These are phyloP conservation scores for Acanthamoeba healyi DNA, from an alignment of 208 protist species.

Conservation along the genomic window DNA sequence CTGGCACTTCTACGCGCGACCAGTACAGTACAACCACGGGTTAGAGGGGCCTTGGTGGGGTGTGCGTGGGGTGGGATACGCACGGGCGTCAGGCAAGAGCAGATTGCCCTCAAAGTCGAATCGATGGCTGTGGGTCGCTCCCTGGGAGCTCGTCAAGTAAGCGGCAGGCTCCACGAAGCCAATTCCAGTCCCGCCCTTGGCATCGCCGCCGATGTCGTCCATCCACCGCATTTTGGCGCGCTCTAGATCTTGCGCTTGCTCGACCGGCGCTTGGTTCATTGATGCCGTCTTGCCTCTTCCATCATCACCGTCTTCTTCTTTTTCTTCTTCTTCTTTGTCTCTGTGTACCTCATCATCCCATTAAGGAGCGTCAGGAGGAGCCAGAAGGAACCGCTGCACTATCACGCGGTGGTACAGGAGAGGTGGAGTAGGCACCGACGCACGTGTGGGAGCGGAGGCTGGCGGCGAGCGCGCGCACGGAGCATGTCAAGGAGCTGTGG, in stretches of 20 bases:
- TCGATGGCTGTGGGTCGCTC: neutral
- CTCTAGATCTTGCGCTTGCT: neutral
- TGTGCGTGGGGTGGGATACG: neutral
- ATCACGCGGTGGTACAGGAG: too few relatives aligned
- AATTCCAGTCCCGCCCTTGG: neutral
- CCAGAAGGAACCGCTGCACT: too few relatives aligned
- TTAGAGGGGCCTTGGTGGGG: too few relatives aligned
- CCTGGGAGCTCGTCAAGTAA: too few relatives aligned
- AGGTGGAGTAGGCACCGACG: too few relatives aligned
- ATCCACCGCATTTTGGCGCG: constrained; percentile 15
- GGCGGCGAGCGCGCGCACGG: neutral
- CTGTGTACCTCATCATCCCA: too few relatives aligned
- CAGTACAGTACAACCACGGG: too few relatives aligned
- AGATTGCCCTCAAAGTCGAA: constrained; percentile 33
- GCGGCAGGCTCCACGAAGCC: neutral
- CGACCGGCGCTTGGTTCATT: too few relatives aligned
- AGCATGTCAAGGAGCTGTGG: neutral
- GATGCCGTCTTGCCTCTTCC: too few relatives aligned
- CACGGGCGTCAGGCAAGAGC: neutral
- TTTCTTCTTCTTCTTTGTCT: too few relatives aligned
- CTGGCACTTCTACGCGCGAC: neutral
- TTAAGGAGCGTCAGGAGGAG: too few relatives aligned
- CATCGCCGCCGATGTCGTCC: neutral
- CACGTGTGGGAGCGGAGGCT: neutral
- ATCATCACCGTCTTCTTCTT: too few relatives aligned